Evolutionary conservation across 2,329 filamentous ascomycete genomes (phyloP), one percentile per base, ranked within the genome.

Genomic region (Verticillium klebahnii): DNA sequence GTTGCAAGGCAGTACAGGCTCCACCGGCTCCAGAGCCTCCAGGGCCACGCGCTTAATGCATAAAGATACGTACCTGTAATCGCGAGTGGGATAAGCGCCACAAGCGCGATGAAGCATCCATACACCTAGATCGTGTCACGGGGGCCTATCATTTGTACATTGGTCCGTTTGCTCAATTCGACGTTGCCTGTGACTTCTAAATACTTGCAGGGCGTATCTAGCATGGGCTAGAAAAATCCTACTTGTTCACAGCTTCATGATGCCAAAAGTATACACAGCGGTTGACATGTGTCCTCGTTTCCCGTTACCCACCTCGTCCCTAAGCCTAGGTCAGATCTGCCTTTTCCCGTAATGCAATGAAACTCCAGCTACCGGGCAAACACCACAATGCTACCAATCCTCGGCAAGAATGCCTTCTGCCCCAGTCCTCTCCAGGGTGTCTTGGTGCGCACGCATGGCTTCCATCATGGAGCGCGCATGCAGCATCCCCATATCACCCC

Each of bases 401-500:
- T 64, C 55, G 14, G 65, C 60, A 31, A 68, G 19, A 11, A 66
- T 63, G 15, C 61, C 65, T 25, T 62, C 58, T 3, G 62, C 61
- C 5, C 37, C 60, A 3, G 54, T 56, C 37, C 61, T 63, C 29
- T 67, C 63, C 60, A 67, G 2, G 17, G 58, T 60, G 7, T 68
- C 69, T 23, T 63, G 61, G 56, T 71, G 67, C 1, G 61, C 60
- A n/a, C 67, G 65, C 77, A 80, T 78, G 7, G 73, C 67, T 52
- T 80, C 78, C 40, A 78, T 77, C 63, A 83, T 71, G 19, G 73
- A 70, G 60, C 75, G 74, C 2, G 81, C 81, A 64, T 82, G 79
- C 37, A 80, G 70, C 78, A 85, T 83, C 9, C 82, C 82, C 71
- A 83, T 78, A 52, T 80, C 76, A 57, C 74, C 71, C 78, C 80